Conservation (phyloP, 2,329 filamentous ascomycete genomes). For the Fusarium tricinctum region DNA sequence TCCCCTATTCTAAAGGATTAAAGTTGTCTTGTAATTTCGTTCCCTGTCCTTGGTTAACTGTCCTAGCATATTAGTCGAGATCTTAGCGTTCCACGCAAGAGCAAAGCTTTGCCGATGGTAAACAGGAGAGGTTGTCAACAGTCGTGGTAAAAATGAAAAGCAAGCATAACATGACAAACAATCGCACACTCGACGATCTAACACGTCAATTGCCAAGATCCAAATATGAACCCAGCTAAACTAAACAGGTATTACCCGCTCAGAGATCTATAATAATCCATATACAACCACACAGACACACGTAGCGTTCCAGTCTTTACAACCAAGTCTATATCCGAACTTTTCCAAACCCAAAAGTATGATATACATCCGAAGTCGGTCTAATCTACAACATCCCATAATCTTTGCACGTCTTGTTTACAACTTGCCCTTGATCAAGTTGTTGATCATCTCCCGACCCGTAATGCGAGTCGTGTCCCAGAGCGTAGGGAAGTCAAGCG, state of each 20-base stretch:
- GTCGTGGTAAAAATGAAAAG: too few species aligned
- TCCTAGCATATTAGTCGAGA: too few species aligned
- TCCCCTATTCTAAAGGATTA: too few species aligned
- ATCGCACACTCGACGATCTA: neutral
- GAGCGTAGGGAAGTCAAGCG: constrained; percentile 86
- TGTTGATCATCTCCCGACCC: constrained; percentile 80
- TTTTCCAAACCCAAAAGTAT: constrained; percentile 2
- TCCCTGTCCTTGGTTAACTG: too few species aligned
- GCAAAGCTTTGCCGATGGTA: too few species aligned
- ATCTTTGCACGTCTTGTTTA: constrained; percentile 55
- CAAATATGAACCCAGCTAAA: constrained; percentile 4
- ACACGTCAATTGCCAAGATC: neutral
- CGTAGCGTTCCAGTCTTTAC: neutral
- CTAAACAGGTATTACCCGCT: constrained; percentile 7
- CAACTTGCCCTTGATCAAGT: constrained; percentile 79
- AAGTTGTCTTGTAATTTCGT: too few species aligned
- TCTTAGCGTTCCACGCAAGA: too few species aligned
- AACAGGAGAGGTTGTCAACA: too few species aligned
- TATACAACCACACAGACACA: constrained; percentile 3
- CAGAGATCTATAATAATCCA: constrained; percentile 14
- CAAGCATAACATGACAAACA: neutral
- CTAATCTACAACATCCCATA: neutral
- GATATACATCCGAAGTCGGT: constrained; percentile 4
- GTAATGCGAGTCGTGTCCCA: constrained; percentile 84
- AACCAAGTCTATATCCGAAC: constrained; percentile 3